These are phyloP conservation scores for Spergularia azorica DNA, from an alignment of 179 eudicot species.

Conservation along the genomic window DNA sequence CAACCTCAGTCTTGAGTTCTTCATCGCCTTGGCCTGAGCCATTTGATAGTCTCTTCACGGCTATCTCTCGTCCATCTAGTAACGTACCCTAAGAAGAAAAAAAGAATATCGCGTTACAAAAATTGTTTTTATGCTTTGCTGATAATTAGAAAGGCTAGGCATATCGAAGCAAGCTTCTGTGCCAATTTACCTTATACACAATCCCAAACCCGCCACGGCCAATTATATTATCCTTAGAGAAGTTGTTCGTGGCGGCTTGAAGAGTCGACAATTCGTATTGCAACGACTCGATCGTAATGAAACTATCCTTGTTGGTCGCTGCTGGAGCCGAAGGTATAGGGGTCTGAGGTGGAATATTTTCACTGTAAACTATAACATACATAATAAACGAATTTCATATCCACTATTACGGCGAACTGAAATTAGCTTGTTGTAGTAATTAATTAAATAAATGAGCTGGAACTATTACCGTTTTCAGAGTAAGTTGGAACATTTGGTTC, in stretches of 20 bases:
- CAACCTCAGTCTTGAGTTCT: conserved; percentile 30
- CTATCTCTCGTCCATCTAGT: conserved; percentile 26
- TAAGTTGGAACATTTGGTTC: too few species aligned
- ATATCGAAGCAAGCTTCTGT: too few species aligned
- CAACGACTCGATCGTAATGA: conserved; percentile 21
- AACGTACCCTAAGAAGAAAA: conserved; percentile 19
- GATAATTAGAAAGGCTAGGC: not conserved
- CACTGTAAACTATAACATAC: too few species aligned
- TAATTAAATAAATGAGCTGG: too few species aligned
- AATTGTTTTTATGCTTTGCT: not conserved
- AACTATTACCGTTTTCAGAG: too few species aligned
- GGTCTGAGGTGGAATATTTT: too few species aligned
- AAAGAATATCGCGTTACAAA: not conserved
- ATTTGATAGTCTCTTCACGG: conserved; percentile 30
- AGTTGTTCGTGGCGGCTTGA: conserved; percentile 32
- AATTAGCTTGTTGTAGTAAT: too few species aligned
- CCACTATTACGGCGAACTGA: too few species aligned
- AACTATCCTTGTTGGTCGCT: conserved; percentile 6
- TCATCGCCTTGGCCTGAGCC: conserved; percentile 30
- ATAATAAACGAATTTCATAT: too few species aligned
- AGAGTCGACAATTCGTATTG: conserved; percentile 21
- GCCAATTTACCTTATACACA: conserved; percentile 31
- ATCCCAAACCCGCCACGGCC: conserved; percentile 37
- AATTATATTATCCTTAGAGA: conserved; percentile 16
- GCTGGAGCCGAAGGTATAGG: not conserved